Evolutionary conservation across 345 rosid genomes (phyloP).

Genomic region (Linum lewisii): DNA sequence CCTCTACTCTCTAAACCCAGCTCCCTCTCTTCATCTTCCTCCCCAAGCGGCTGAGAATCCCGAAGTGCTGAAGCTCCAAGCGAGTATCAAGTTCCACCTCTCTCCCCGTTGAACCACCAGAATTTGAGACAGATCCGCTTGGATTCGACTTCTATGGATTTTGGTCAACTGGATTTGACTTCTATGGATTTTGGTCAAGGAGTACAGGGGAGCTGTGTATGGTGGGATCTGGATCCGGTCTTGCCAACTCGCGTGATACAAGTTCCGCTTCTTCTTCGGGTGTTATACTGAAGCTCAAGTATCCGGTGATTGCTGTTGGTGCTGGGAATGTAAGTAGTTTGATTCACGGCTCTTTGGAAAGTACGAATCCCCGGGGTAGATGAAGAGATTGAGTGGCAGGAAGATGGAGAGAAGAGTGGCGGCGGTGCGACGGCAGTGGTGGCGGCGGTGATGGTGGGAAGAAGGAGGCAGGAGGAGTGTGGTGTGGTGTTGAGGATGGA

Average conservation of each 20-base stretch:
- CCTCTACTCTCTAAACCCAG: too few species aligned
- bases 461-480: too few species aligned
- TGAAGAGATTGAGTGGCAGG: too few species aligned
- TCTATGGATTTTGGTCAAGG: conserved; percentile 67
- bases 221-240: conserved; percentile 58
- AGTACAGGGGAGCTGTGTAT: conserved; percentile 66
- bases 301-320: conserved; percentile 23
- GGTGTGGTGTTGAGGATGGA: too few species aligned
- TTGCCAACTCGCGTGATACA: conserved; percentile 22
- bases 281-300: conserved; percentile 55
- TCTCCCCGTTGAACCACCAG: conserved; percentile 5
- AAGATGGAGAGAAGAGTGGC: too few species aligned
- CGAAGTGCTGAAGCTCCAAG: conserved; percentile 9
- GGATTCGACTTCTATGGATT: conserved; percentile 27
- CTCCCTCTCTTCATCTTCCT: too few species aligned
- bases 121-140: conserved; percentile 32
- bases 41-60: conserved; percentile 24
- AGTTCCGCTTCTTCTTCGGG: conserved; percentile 10
- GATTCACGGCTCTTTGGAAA: conserved; percentile 54
- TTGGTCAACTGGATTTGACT: conserved; percentile 27
- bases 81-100: conserved; percentile 18
- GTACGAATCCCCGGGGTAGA: conserved; percentile 23
- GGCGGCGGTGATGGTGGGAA: too few species aligned
- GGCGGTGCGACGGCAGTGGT: too few species aligned
- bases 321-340: conserved; percentile 40